Base-by-base conservation (phyloP, 257 asterid species). In the Penstemon barbatus region DNA sequence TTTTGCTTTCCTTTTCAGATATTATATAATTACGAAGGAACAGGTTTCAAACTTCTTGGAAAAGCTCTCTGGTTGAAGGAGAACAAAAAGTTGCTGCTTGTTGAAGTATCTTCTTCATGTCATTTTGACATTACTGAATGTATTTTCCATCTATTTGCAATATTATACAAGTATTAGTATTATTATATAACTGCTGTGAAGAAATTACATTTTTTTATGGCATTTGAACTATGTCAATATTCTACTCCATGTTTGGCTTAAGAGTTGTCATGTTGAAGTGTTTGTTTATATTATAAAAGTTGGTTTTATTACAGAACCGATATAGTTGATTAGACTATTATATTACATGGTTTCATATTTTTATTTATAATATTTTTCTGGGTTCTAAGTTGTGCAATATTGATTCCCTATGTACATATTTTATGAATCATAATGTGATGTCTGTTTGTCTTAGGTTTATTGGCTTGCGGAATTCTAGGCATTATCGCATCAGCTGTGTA, bases 91-190 rank as follows among this genome's bases (percentile, higher is more conserved):
- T 85, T 72, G 86, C 89, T 57, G 78, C 75, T 79, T 50, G 25
- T 59, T 70, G 70, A 70, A 80, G 91, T 72, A 72, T 66, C 66
- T 66, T 71, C 83, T 87, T 87, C 83, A 87, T 89, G 92, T 81
- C 80, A 77, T 69, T 68, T 82, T 91, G 97, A 89, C 85, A 84
- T 74, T 89, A 72, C 86, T 87, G 71, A 89, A 92, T 84, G 98
- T 92, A 92, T 49, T 66, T 71, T 58, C 73, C 77, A 76, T 65
- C 72, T 87, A 69, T 7, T 61, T 57, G 55, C 69, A 56, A 68
- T 44, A 64, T 54, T 75, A 52, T 55, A 37, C 39, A 5, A 51
- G 13, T 68, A 8, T 79, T 61, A 8, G 41, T 62, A 66, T 61
- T 59, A 15, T 36, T 58, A 33, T 25, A 51, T 73, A 71, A 42